Conservation (phyloP, 208 protist species). For the Vickermania ingenoplastis region DNA sequence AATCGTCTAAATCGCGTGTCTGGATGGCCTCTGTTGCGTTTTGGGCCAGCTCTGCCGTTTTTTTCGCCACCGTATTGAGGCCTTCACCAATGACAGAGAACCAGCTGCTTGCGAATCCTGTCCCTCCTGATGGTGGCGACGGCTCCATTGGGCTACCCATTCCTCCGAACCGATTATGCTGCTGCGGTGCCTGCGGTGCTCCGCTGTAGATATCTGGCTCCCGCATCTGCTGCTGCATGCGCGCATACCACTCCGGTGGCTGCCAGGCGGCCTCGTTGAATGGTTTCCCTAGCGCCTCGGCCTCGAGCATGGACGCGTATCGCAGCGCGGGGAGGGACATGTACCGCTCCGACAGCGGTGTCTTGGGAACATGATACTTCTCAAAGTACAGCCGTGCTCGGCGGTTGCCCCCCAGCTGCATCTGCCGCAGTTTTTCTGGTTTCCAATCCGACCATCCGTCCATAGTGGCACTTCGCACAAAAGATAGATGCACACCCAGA, state of each 20-base stretch:
- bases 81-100: constrained; percentile 39
- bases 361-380: constrained; percentile 41
- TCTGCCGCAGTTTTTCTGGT: constrained; percentile 83
- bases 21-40: constrained; percentile 42
- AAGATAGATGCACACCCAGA: constrained; percentile 90
- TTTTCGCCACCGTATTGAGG: constrained; percentile 50
- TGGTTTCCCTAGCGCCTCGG: constrained; percentile 46
- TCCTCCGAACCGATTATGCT: constrained; percentile 41
- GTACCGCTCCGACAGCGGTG: constrained; percentile 64
- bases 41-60: constrained; percentile 50
- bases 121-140: not conserved
- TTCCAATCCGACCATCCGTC: constrained; percentile 89
- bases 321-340: constrained; percentile 66
- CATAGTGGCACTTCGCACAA: constrained; percentile 90
- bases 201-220: not conserved
- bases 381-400: constrained; percentile 84
- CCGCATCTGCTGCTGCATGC: constrained; percentile 15
- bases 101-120: constrained; percentile 24
- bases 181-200: constrained; percentile 25
- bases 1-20: constrained; percentile 41
- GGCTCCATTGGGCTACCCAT: constrained; percentile 16
- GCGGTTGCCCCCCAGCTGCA: constrained; percentile 87
- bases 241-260: constrained; percentile 72
- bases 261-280: constrained; percentile 71
- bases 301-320: constrained; percentile 76